Evolutionary conservation across 2,329 filamentous ascomycete genomes (phyloP).

Genomic region (Cercospora beticola): DNA sequence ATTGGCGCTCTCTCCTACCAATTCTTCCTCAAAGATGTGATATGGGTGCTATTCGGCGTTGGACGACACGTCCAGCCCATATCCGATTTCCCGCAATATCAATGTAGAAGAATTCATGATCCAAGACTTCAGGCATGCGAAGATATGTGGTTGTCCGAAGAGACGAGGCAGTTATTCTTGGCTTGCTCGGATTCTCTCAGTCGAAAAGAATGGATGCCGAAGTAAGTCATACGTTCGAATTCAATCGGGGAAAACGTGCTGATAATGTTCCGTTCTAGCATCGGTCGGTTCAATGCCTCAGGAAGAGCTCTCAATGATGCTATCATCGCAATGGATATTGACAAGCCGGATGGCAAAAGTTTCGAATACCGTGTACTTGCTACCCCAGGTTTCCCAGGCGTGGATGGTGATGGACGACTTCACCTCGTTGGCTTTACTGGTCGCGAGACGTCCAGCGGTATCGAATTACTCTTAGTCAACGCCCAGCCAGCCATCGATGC

Average conservation of each 20-base stretch:
- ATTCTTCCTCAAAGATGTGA: constrained; percentile 10
- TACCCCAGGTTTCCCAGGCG: constrained; percentile 18
- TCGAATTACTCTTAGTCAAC: constrained; percentile 25
- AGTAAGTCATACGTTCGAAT: constrained; percentile 4
- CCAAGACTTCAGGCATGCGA: constrained; percentile 27
- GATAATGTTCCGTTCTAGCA: neutral
- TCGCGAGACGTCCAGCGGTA: neutral
- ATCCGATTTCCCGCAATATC: constrained; percentile 26
- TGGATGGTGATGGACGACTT: constrained; percentile 20
- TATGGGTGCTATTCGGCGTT: constrained; percentile 18
- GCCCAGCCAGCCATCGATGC: constrained; percentile 19
- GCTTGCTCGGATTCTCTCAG: constrained; percentile 23
- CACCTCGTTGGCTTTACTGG: constrained; percentile 26
- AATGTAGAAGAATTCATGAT: constrained; percentile 26
- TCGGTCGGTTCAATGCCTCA: constrained; percentile 23
- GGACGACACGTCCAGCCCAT: constrained; percentile 26
- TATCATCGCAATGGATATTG: constrained; percentile 27
- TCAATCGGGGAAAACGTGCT: neutral
- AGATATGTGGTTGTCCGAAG: constrained; percentile 29
- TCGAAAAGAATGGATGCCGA: constrained; percentile 27
- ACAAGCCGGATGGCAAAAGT: constrained; percentile 22
- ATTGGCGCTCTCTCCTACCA: constrained; percentile 11
- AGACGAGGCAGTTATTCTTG: constrained; percentile 26
- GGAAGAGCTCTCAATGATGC: constrained; percentile 25
- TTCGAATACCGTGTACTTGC: constrained; percentile 23